A percentile compares a stretch with the other conserved stretches of the same genome.
phyloP scores from a whole-genome alignment of 306 rosid species.

The Spatholobus suberectus region DNA sequence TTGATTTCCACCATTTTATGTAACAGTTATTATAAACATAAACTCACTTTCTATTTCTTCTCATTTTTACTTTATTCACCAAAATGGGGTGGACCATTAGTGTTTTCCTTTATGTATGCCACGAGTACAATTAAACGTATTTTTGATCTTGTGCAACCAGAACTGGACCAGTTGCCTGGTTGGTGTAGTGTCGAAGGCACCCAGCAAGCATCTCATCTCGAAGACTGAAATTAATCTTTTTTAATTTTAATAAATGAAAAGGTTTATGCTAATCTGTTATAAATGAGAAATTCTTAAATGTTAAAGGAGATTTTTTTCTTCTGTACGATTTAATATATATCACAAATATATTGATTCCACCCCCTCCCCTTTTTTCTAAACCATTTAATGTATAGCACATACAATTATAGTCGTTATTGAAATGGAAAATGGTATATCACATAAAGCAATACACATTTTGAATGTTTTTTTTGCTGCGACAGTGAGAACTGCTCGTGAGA shows the following conservation, averaged over 20 bases:
- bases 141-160: slow-evolving; percentile 30
- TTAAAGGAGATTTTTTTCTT: neutral
- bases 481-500: neutral
- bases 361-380: too few species aligned
- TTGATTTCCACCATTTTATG: too few species aligned
- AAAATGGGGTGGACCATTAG: too few species aligned
- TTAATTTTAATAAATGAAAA: neutral
- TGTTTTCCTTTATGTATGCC: too few species aligned
- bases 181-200: neutral
- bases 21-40: too few species aligned
- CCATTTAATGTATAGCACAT: too few species aligned
- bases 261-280: neutral
- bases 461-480: neutral
- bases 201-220: neutral
- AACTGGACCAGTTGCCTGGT: neutral
- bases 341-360: neutral
- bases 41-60: too few species aligned
- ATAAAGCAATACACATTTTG: neutral
- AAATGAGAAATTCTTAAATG: neutral
- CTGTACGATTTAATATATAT: neutral
- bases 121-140: neutral
- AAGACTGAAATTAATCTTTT: neutral
- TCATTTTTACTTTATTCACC: too few species aligned
- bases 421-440: too few species aligned
- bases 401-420: too few species aligned